These are phyloP conservation scores for Tephrocybe sp. DNA, from an alignment of 768 basidiomycete species.

Conservation along the genomic window DNA sequence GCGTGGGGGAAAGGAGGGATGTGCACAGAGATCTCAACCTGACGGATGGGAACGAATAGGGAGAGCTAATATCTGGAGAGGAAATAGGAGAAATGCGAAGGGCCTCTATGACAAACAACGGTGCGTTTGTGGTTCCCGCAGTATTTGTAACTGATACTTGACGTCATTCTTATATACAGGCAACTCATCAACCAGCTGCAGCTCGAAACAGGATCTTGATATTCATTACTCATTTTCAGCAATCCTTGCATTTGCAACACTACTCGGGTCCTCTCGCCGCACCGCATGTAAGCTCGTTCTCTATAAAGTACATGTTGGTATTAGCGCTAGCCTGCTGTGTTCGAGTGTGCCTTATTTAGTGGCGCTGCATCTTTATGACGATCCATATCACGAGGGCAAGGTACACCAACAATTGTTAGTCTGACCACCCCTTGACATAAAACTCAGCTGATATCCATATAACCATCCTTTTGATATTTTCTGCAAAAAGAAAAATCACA, in stretches of 20 bases:
- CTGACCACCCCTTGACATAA: no score
- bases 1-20: conserved; percentile 18
- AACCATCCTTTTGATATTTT: not conserved
- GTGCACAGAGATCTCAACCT: conserved; percentile 24
- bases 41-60: conserved; percentile 22
- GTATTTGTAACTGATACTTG: no score
- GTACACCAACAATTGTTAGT: no score
- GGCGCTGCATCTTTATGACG: not conserved
- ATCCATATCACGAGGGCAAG: not conserved
- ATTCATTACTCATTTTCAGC: no score
- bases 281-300: no score
- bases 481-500: no score
- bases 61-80: conserved; percentile 22
- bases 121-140: not conserved
- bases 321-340: not conserved
- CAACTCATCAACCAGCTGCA: not conserved
- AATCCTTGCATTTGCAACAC: no score
- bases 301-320: not conserved
- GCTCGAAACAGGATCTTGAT: no score
- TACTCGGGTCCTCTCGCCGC: no score
- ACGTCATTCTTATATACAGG: not conserved
- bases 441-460: not conserved
- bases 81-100: conserved; percentile 15
- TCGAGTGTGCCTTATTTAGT: not conserved
- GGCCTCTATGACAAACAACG: conserved; percentile 9